Conservation (phyloP, 495 filamentous ascomycete genomes). For the Lasiosphaeris hirsuta region DNA sequence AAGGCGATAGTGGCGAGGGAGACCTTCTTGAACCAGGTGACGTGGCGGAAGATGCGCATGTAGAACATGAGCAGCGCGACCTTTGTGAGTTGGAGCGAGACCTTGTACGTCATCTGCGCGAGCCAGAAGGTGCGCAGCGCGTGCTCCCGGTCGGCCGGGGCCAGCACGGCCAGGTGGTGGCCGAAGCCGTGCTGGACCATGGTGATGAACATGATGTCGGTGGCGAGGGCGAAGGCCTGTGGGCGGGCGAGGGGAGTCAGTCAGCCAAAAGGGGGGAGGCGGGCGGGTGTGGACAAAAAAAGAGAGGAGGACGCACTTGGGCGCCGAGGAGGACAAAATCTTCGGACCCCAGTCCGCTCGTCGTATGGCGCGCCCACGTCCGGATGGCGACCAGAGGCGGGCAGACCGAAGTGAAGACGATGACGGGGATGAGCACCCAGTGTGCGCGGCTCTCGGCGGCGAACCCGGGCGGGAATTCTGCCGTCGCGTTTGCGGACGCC, state of each 20-base stretch:
- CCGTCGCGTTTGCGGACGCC: background rate
- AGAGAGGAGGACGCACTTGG: constrained; percentile 11
- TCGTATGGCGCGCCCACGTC: constrained; percentile 9
- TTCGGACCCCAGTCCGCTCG: constrained; percentile 17
- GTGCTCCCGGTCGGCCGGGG: background rate
- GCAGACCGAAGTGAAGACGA: constrained; percentile 7
- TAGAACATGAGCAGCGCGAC: constrained; percentile 33
- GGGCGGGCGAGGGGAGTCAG: background rate
- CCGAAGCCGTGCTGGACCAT: constrained; percentile 21
- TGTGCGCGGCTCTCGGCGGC: constrained; percentile 4
- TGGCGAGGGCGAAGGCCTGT: constrained; percentile 15
- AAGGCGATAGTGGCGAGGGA: constrained; percentile 19
- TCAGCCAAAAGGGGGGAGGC: too few species aligned
- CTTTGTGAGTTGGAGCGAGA: constrained; percentile 20
- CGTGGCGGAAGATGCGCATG: constrained; percentile 29
- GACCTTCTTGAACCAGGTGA: constrained; percentile 18
- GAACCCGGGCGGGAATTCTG: background rate
- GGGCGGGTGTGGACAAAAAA: background rate
- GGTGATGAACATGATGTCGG: constrained; percentile 13
- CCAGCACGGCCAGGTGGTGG: constrained; percentile 11
- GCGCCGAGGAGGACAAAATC: constrained; percentile 27
- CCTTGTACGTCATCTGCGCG: constrained; percentile 22
- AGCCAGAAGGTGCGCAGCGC: constrained; percentile 18
- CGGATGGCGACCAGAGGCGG: constrained; percentile 8
- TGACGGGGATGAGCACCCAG: constrained; percentile 13